Conservation (phyloP, 768 basidiomycete species). For the Trametes cingulata region DNA sequence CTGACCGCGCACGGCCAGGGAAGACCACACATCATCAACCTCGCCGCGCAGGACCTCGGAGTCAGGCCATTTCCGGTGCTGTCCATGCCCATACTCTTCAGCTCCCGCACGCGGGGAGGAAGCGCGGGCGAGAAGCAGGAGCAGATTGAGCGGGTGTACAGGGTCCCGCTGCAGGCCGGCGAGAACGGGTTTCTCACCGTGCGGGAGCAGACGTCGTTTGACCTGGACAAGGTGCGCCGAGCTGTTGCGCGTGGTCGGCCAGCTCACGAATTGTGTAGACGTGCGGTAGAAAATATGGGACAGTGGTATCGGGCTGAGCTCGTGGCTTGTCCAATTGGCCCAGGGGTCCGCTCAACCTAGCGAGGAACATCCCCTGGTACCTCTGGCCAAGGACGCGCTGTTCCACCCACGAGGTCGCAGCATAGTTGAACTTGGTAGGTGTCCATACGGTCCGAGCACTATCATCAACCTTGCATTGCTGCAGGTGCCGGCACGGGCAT, state of each 20-base stretch:
- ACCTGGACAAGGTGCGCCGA: conserved; percentile 80
- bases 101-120: conserved; percentile 28
- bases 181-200: conserved; percentile 45
- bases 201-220: conserved; percentile 83
- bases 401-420: conserved; percentile 42
- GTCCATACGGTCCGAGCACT: not conserved
- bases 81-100: conserved; percentile 64
- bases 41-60: conserved; percentile 47
- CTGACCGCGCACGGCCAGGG: conserved; percentile 43
- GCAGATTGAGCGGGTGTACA: conserved; percentile 59
- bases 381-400: conserved; percentile 34
- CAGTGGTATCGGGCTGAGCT: conserved; percentile 82
- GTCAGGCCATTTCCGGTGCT: conserved; percentile 56
- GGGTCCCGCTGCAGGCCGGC: conserved; percentile 13
- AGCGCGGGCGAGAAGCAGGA: conserved; percentile 57
- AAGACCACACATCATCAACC: conserved; percentile 39
- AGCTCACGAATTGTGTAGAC: conserved; percentile 20
- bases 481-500: conserved; percentile 86
- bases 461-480: not conserved
- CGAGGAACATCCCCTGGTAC: not conserved
- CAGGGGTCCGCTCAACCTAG: conserved; percentile 16
- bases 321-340: conserved; percentile 62
- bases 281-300: conserved; percentile 90
- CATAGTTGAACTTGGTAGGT: conserved; percentile 72
- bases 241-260: not conserved